Percentiles rank a stretch among this genome's conserved stretches.
These are phyloP conservation scores for Candida ponderosae DNA, from an alignment of 805 yeast species.

Conservation along the genomic window DNA sequence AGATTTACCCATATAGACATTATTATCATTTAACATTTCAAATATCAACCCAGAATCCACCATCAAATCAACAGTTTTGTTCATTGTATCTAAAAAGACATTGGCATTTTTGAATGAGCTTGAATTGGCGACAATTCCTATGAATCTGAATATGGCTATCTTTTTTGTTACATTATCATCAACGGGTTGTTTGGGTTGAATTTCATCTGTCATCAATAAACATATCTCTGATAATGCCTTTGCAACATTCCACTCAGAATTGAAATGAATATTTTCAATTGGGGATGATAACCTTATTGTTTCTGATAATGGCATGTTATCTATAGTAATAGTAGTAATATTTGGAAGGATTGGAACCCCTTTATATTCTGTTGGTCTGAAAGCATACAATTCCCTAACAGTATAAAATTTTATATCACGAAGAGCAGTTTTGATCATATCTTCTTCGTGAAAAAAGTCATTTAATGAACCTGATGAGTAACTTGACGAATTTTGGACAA, in stretches of 20 bases:
- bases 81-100: slow-evolving; percentile 29
- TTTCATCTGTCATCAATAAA: slow-evolving; percentile 3
- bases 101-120: slow-evolving; percentile 25
- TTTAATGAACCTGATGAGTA: slow-evolving; percentile 1
- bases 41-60: slow-evolving; percentile 30
- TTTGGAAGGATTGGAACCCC: slow-evolving; percentile 7
- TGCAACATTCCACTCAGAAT: slow-evolving; percentile 19
- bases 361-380: slow-evolving; percentile 12
- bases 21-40: slow-evolving; percentile 19
- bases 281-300: slow-evolving; percentile 7
- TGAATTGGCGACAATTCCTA: slow-evolving; percentile 26
- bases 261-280: slow-evolving; percentile 10
- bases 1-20: slow-evolving; percentile 19
- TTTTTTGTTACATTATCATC: slow-evolving; percentile 19
- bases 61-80: slow-evolving; percentile 29
- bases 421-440: neutral
- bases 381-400: slow-evolving; percentile 8
- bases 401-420: slow-evolving; percentile 7
- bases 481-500: slow-evolving; percentile 6
- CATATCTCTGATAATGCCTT: slow-evolving; percentile 17
- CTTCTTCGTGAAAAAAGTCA: neutral
- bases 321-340: neutral
- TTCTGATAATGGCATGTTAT: neutral
- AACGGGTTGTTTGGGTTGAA: neutral
- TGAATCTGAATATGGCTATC: slow-evolving; percentile 22